Base-by-base conservation (phyloP, 2,329 filamentous ascomycete species). In the Fusarium sp. region DNA sequence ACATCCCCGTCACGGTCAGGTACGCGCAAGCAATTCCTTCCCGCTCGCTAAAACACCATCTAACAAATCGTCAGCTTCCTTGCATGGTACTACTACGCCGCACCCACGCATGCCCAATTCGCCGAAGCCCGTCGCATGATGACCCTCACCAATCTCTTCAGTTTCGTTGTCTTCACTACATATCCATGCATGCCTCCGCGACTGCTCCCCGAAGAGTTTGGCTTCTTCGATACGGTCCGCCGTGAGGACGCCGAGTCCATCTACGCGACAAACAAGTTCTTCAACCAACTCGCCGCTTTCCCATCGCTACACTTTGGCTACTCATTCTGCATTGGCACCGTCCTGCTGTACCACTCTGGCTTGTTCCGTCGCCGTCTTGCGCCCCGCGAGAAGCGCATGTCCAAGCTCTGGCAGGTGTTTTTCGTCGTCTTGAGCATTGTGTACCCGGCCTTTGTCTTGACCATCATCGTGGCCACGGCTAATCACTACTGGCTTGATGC, bases 401-500 rank as follows among this genome's bases (percentile, higher is more conserved):
- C 70, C 58, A 77, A 77, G 70, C 39, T 68, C 36, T 67, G 74
- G 58, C 73, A 75, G 53, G 33, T 60, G 22, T 75, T 78, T 46
- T 77, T 76, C 40, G 74, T 68, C 21, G 42, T 43, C 6, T 49
- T 86, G 17, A 86, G 86, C 31, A 60, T 88, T 19, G 77, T 80
- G 46, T 89, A 89, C 71, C 87, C 87, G 3, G 69, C 76, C 7
- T 83, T 85, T 72, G 86, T 89, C 52, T 73, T 89, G 49, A 80
- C 84, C 1, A 85, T 84, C 31, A 90, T 90, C 62, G 84, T 90
- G 28, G 84, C 87, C 17, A 90, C 88, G 1, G 88, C 87, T 34
- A 90, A 90, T 71, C 88, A 85, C 70, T 85, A 92, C 75, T 85
- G 91, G 46, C 82, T 92, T 6, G 90, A 92, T 76, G 89, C 90